A percentile compares a stretch with the other conserved stretches of the same genome.
phyloP scores from a whole-genome alignment of 495 filamentous ascomycete species.

The Neurospora sp. region DNA sequence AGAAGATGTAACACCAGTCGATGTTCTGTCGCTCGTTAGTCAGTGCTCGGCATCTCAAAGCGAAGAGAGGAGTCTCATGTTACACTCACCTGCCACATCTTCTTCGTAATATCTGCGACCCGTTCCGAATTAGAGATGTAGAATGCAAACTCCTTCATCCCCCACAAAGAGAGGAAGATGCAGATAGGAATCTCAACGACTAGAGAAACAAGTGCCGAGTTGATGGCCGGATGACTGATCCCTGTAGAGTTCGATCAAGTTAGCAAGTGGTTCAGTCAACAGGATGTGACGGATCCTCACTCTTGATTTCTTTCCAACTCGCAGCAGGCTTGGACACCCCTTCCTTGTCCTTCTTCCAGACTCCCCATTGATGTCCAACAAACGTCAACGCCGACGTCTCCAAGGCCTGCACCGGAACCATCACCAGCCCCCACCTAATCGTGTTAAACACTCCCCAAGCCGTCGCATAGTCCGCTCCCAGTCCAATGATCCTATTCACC shows the following conservation, averaged over 20 bases:
- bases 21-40: conserved; percentile 30
- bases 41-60: background rate
- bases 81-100: conserved; percentile 49
- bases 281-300: background rate
- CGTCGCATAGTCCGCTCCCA: conserved; percentile 57
- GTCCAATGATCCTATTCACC: conserved; percentile 49
- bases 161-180: conserved; percentile 50
- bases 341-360: conserved; percentile 30
- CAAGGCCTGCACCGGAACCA: conserved; percentile 62
- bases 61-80: background rate
- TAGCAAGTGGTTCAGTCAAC: background rate
- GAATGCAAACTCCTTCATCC: conserved; percentile 47
- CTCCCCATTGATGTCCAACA: conserved; percentile 59
- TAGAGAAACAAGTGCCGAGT: conserved; percentile 45
- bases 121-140: conserved; percentile 45
- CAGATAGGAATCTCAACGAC: conserved; percentile 52
- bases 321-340: background rate
- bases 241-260: background rate
- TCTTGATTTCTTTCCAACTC: background rate
- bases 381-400: conserved; percentile 57
- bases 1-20: conserved; percentile 72
- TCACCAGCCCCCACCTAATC: conserved; percentile 69
- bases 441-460: conserved; percentile 71
- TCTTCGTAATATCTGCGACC: conserved; percentile 50
- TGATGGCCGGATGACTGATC: conserved; percentile 7